Base-by-base conservation (phyloP, 306 rosid species). In the Quercus aquifolioides region DNA sequence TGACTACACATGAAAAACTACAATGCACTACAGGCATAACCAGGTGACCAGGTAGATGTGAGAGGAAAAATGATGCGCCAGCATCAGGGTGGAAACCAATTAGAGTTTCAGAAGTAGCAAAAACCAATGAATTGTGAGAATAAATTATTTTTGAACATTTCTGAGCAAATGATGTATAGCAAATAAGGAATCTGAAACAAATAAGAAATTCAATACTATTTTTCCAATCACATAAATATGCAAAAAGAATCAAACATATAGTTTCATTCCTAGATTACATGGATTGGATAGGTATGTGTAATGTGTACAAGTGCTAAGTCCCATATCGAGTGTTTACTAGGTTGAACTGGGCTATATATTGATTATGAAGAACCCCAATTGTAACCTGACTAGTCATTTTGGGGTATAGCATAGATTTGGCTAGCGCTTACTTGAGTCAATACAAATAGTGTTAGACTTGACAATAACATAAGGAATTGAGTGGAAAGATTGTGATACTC, bases 61-160 rank as follows among this genome's bases (percentile, higher is more conserved):
- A 87, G 84, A 95, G 99, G 85, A 90, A 90, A 85, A 91, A 95
- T 68, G 99, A 95, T 64, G 98, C 96, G 69, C 90, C 97, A 64
- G 98, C 99, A 88, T 95, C 98, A 59, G 98, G 97, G 83, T 95
- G 98, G 86, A 92, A 95, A 84, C 99, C 99, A 78, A 95, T 95
- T 49, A 84, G 82, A 83, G 97, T 90, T 89, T 95, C 99, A 84
- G 98, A 96, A 60, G 97, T 92, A 71, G 98, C 97, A 73, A 92
- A 95, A 86, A 87, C 83, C 98, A 92, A 91, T 73, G 85, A 80
- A 79, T 74, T 60, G 58, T 31, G 10, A 75, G 75, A 63, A 78
- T 55, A 74, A 79, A 6, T 77, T 81, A 71, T 74, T 71, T 54
- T 26, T 35, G 57, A 80, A 69, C 74, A 4, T 67, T 12, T 67